These are phyloP conservation scores for Termitomyces bulborhizus DNA, from an alignment of 768 basidiomycete genomes.

Conservation along the genomic window DNA sequence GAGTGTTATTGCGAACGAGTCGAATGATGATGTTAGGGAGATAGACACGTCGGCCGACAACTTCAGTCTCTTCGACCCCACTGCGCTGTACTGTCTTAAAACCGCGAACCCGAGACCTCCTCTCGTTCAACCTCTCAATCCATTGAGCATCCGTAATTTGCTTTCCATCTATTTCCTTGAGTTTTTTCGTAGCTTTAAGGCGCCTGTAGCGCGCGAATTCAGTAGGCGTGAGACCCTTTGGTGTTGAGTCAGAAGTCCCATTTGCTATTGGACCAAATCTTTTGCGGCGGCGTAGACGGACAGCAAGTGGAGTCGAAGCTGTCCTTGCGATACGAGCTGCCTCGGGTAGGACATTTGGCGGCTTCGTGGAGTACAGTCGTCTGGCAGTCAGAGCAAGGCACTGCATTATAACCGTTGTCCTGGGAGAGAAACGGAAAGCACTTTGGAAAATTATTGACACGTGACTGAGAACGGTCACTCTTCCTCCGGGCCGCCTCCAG, in stretches of 20 bases:
- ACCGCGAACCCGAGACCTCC: conserved; percentile 66
- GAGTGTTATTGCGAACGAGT: conserved; percentile 80
- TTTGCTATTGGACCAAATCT: conserved; percentile 28
- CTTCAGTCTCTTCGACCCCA: conserved; percentile 36
- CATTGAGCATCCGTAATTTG: conserved; percentile 50
- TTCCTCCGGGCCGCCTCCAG: not conserved
- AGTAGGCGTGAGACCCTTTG: conserved; percentile 57
- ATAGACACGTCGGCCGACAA: conserved; percentile 80
- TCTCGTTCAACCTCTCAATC: conserved; percentile 48
- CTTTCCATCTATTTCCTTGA: conserved; percentile 29
- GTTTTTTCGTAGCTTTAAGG: conserved; percentile 44
- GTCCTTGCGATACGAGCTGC: conserved; percentile 52
- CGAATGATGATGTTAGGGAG: conserved; percentile 84
- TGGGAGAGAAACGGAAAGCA: not conserved
- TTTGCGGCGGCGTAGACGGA: conserved; percentile 62
- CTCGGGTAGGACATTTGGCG: conserved; percentile 26
- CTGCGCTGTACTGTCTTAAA: conserved; percentile 34
- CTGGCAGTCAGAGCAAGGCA: conserved; percentile 25
- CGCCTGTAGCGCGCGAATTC: conserved; percentile 60
- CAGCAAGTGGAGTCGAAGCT: conserved; percentile 67
- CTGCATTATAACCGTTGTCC: conserved; percentile 26
- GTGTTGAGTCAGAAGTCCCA: conserved; percentile 40
- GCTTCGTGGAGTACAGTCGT: conserved; percentile 33
- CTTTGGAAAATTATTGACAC: conserved; percentile 12
- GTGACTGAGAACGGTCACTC: conserved; percentile 5